phyloP scores from a whole-genome alignment of 2,329 filamentous ascomycete genomes.

The Verticillium klebahnii region DNA sequence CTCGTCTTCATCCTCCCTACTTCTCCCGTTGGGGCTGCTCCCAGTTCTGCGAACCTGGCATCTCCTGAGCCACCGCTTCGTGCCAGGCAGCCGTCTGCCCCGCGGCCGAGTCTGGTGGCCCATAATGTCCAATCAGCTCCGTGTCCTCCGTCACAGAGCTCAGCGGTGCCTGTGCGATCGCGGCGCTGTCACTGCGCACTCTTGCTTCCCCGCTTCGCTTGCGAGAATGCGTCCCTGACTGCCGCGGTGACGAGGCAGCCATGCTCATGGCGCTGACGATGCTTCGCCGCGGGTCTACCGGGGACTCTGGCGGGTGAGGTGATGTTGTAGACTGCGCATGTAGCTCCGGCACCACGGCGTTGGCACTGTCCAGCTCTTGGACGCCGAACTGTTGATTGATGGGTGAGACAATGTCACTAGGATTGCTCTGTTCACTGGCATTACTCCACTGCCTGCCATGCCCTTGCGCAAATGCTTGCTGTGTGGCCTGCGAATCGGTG shows the following conservation, averaged over 20 bases:
- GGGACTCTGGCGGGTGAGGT: slow-evolving; percentile 4
- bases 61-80: background rate
- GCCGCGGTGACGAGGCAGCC: background rate
- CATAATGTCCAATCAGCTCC: slow-evolving; percentile 39
- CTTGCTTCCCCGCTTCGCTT: slow-evolving; percentile 2
- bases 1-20: background rate
- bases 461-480: background rate
- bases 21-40: background rate
- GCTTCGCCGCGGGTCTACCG: background rate
- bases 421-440: slow-evolving; percentile 36
- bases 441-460: slow-evolving; percentile 39
- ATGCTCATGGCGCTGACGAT: background rate
- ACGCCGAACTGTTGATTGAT: slow-evolving; percentile 10
- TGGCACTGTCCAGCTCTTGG: slow-evolving; percentile 31
- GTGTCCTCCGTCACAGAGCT: slow-evolving; percentile 38
- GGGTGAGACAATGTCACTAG: slow-evolving; percentile 17
- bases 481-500: slow-evolving; percentile 30
- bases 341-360: slow-evolving; percentile 30
- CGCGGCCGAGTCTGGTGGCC: slow-evolving; percentile 30
- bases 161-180: slow-evolving; percentile 13
- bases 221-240: background rate
- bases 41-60: background rate
- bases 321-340: slow-evolving; percentile 19
- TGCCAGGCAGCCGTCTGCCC: slow-evolving; percentile 34
- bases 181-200: slow-evolving; percentile 17